Evolutionary conservation across 306 rosid genomes (phyloP).

Genomic region (Casuarina cunninghamiana): DNA sequence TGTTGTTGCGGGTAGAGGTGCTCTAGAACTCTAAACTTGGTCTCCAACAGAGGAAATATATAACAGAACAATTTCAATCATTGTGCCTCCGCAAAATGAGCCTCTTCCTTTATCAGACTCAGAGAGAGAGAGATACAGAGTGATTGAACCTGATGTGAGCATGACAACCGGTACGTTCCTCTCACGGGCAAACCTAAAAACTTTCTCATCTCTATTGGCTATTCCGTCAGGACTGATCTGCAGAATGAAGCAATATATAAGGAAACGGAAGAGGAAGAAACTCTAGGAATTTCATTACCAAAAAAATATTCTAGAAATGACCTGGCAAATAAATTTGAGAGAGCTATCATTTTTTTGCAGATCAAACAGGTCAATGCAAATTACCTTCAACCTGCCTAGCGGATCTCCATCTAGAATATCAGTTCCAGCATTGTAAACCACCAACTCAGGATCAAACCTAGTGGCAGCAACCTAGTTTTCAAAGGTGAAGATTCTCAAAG

Average conservation of each 20-base stretch:
- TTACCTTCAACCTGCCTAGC: slow-evolving; percentile 83
- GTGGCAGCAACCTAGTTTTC: slow-evolving; percentile 59
- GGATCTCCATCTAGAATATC: slow-evolving; percentile 96
- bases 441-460: slow-evolving; percentile 70
- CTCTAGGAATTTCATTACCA: neutral
- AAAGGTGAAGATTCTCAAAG: neutral
- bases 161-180: slow-evolving; percentile 80
- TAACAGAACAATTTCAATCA: neutral
- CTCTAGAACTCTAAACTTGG: neutral
- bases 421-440: slow-evolving; percentile 91
- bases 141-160: slow-evolving; percentile 86
- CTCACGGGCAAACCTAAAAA: slow-evolving; percentile 72
- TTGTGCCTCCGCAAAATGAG: neutral
- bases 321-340: slow-evolving; percentile 17
- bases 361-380: slow-evolving; percentile 25
- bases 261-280: slow-evolving; percentile 25
- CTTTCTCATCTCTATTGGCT: slow-evolving; percentile 81
- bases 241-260: slow-evolving; percentile 22
- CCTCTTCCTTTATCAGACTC: neutral
- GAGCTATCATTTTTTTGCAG: slow-evolving; percentile 16
- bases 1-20: neutral
- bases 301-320: slow-evolving; percentile 21
- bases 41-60: neutral
- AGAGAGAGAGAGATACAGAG: slow-evolving; percentile 1
- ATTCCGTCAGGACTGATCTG: slow-evolving; percentile 92